Conservation (phyloP, 2,329 filamentous ascomycete genomes). For the Clonostachys solani region DNA sequence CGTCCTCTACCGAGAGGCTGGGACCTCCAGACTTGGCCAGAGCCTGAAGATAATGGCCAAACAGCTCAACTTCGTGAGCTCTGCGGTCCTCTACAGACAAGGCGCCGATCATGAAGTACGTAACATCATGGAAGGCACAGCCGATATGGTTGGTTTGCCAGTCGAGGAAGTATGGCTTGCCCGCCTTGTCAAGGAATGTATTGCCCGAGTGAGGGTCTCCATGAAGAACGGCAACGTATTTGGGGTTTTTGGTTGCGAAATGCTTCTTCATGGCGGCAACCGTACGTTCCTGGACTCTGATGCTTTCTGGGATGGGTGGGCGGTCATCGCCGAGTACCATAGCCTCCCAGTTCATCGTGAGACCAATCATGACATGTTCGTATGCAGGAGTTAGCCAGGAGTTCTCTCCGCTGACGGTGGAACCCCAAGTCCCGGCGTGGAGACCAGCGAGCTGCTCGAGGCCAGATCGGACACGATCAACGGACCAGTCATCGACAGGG, state of each 20-base stretch:
- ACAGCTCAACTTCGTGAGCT: conserved; percentile 29
- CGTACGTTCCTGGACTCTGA: conserved; percentile 26
- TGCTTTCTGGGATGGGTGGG: conserved; percentile 25
- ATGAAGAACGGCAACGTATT: conserved; percentile 31
- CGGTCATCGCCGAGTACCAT: conserved; percentile 19
- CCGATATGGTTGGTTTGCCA: conserved; percentile 34
- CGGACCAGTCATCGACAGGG: conserved; percentile 22
- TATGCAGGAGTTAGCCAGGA: conserved; percentile 21
- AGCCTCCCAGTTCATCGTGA: conserved; percentile 13
- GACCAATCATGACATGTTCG: no score
- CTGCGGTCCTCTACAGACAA: conserved; percentile 31
- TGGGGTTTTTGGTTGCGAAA: conserved; percentile 26
- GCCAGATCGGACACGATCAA: conserved; percentile 23
- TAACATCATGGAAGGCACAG: conserved; percentile 35
- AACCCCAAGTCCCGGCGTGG: conserved; percentile 32
- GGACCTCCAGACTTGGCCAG: conserved; percentile 24
- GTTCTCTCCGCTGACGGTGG: conserved; percentile 29
- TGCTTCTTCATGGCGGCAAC: conserved; percentile 28
- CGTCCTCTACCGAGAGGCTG: conserved; percentile 19
- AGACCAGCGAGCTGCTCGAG: conserved; percentile 32
- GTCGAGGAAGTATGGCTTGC: conserved; percentile 31
- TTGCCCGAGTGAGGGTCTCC: conserved; percentile 39
- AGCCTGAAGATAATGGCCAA: conserved; percentile 26
- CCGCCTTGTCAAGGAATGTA: conserved; percentile 29
- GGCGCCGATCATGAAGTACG: conserved; percentile 31